Evolutionary conservation across 345 rosid species (phyloP).

Genomic region (Ceriops zippeliana): DNA sequence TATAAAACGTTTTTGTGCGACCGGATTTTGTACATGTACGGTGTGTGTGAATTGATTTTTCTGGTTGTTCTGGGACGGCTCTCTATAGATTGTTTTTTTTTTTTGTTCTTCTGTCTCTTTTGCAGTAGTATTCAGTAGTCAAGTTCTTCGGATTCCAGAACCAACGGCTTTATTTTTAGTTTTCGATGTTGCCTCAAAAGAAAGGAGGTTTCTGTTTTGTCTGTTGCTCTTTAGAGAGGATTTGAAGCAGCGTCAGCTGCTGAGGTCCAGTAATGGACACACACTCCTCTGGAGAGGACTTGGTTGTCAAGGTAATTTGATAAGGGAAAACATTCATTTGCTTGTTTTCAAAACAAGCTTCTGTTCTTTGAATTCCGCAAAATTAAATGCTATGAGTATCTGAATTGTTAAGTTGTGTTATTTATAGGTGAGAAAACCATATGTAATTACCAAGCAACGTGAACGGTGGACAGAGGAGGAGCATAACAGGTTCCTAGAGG

Average conservation of each 20-base stretch:
- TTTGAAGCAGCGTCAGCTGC: constrained; percentile 72
- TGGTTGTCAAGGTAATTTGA: constrained; percentile 57
- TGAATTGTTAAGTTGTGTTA: constrained; percentile 23
- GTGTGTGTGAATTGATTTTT: constrained; percentile 21
- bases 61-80: constrained; percentile 33
- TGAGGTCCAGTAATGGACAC: constrained; percentile 62
- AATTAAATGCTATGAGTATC: constrained; percentile 8
- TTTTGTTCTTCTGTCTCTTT: constrained; percentile 16
- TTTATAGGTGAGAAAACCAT: constrained; percentile 83
- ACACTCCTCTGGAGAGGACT: constrained; percentile 76
- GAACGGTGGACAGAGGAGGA: constrained; percentile 98
- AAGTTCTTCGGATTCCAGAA: constrained; percentile 26
- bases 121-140: constrained; percentile 50
- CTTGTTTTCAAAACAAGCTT: not conserved
- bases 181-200: constrained; percentile 33
- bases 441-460: constrained; percentile 90
- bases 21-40: not conserved
- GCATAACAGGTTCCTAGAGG: constrained; percentile 89
- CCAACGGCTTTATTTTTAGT: constrained; percentile 45
- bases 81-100: constrained; percentile 49
- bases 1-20: not conserved
- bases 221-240: constrained; percentile 55
- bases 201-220: constrained; percentile 43
- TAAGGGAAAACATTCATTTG: not conserved
- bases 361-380: not conserved